phyloP scores from a whole-genome alignment of 192 early-diverging fungal species.

The Dissophora ornata region DNA sequence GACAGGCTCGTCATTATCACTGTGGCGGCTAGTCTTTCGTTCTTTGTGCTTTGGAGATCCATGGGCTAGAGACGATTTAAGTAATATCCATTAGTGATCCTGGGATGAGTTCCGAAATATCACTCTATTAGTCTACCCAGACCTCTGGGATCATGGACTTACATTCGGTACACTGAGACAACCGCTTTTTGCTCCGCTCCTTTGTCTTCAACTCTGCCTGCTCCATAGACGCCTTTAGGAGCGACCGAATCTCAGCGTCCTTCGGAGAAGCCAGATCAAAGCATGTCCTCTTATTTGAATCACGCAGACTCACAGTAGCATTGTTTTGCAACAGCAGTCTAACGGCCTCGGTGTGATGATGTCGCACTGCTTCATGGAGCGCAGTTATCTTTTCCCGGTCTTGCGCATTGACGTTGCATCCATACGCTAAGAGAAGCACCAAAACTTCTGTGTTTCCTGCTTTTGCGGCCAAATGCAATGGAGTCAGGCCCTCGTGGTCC shows the following conservation, averaged over 20 bases:
- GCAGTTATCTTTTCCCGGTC: constrained; percentile 70
- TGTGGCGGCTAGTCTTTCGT: constrained; percentile 35
- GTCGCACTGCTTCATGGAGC: constrained; percentile 72
- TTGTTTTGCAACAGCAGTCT: constrained; percentile 57
- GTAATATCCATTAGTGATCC: background rate
- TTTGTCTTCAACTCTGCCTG: constrained; percentile 52
- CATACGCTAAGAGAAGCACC: constrained; percentile 60
- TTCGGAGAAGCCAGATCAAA: constrained; percentile 61
- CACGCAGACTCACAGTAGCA: constrained; percentile 59
- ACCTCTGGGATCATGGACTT: background rate
- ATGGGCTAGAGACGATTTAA: constrained; percentile 7
- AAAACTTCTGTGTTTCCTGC: constrained; percentile 62
- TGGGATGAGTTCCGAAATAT: background rate
- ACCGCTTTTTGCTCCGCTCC: constrained; percentile 45
- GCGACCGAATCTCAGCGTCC: constrained; percentile 34
- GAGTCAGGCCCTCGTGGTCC: constrained; percentile 76
- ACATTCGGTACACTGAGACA: constrained; percentile 36
- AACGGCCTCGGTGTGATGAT: constrained; percentile 57
- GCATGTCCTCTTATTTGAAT: constrained; percentile 65
- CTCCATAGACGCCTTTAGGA: constrained; percentile 30
- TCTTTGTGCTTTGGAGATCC: constrained; percentile 40
- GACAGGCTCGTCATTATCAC: constrained; percentile 32
- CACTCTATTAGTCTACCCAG: background rate
- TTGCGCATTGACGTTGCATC: constrained; percentile 69
- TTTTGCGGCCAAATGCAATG: constrained; percentile 74